Evolutionary conservation across 192 early-diverging fungal genomes (phyloP).

Genomic region (Linnemannia zychae): DNA sequence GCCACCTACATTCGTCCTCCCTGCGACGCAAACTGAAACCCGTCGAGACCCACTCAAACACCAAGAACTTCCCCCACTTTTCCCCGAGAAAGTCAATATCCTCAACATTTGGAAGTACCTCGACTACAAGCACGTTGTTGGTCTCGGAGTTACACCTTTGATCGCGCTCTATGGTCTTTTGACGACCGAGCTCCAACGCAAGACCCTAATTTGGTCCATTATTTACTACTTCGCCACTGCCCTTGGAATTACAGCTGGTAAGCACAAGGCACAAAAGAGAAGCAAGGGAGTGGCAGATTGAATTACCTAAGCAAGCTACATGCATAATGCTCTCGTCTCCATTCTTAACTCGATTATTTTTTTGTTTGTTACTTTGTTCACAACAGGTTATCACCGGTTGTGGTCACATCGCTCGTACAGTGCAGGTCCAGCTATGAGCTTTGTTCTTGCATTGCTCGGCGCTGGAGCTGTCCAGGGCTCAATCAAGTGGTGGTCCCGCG

Average conservation of each 20-base stretch:
- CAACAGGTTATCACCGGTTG: constrained; percentile 82
- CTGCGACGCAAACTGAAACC: constrained; percentile 45
- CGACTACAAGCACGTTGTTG: constrained; percentile 78
- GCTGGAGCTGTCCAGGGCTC: constrained; percentile 87
- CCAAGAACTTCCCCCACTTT: constrained; percentile 43
- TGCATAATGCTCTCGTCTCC: background rate
- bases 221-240: constrained; percentile 84
- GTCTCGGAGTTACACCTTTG: constrained; percentile 78
- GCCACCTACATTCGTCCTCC: constrained; percentile 46
- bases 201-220: constrained; percentile 82
- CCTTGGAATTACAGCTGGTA: constrained; percentile 89
- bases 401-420: constrained; percentile 87
- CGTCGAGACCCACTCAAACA: constrained; percentile 49
- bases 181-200: constrained; percentile 73
- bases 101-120: constrained; percentile 69
- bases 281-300: background rate
- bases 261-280: constrained; percentile 7
- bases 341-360: background rate
- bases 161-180: constrained; percentile 84
- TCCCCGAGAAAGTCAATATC: constrained; percentile 59
- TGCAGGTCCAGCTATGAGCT: constrained; percentile 71
- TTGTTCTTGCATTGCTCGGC: constrained; percentile 72
- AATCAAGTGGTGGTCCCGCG: constrained; percentile 90
- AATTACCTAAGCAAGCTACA: background rate
- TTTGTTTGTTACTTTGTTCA: background rate